Evolutionary conservation across 2,329 filamentous ascomycete species (phyloP).

Genomic region (Ceratocystiopsis minuta): DNA sequence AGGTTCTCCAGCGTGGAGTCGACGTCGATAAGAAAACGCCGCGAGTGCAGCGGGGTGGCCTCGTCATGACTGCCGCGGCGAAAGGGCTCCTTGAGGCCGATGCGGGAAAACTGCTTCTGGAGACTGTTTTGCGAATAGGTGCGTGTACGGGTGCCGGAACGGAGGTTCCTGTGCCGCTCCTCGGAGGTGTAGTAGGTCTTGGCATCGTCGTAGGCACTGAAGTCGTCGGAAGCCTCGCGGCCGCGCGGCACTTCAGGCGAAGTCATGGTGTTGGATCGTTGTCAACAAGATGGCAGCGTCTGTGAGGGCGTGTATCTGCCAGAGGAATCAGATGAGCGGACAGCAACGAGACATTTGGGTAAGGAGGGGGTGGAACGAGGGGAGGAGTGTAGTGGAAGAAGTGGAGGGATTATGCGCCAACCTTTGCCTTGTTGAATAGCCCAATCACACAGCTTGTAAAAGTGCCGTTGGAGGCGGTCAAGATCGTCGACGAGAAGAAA

Average conservation of each 20-base stretch:
- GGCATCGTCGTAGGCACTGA: conserved; percentile 30
- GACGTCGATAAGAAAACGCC: conserved; percentile 75
- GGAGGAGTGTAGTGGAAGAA: too few relatives aligned
- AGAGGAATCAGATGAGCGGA: too few relatives aligned
- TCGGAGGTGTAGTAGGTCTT: conserved; percentile 41
- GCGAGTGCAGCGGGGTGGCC: conserved; percentile 39
- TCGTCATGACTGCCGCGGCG: conserved; percentile 54
- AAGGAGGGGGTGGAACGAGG: too few relatives aligned
- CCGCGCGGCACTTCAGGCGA: conserved; percentile 1
- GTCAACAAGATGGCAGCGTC: too few relatives aligned
- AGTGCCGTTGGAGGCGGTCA: too few relatives aligned
- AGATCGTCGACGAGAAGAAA: too few relatives aligned
- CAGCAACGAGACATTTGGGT: too few relatives aligned
- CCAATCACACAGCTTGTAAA: too few relatives aligned
- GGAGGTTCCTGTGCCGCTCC: conserved; percentile 29
- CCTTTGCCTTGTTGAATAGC: too few relatives aligned
- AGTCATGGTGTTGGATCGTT: neutral
- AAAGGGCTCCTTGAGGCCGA: conserved; percentile 35
- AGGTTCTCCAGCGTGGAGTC: conserved; percentile 66
- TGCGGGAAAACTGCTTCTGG: conserved; percentile 32
- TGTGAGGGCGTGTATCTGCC: too few relatives aligned
- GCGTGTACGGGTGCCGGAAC: conserved; percentile 30
- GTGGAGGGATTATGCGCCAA: too few relatives aligned
- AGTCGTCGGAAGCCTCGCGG: conserved; percentile 26
- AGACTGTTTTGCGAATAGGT: conserved; percentile 42